Percentiles rank a stretch among this genome's conserved stretches.
Evolutionary conservation across 345 rosid species (phyloP).

Genomic region (Lepidium sativum): DNA sequence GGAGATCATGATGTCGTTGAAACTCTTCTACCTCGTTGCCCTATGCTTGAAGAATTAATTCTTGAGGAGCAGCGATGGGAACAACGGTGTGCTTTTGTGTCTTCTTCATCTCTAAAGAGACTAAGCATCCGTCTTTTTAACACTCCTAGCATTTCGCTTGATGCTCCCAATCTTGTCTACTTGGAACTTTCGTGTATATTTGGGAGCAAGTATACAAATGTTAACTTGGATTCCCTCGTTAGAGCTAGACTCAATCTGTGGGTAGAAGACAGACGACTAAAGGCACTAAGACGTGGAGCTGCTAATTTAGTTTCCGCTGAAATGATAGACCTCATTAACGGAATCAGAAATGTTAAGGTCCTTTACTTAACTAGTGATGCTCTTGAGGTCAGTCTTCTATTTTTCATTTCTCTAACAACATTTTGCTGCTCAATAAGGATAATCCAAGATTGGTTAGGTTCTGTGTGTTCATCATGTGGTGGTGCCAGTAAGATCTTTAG

Average conservation of each 20-base stretch:
- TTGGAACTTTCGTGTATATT: neutral
- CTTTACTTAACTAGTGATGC: neutral
- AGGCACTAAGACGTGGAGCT: neutral
- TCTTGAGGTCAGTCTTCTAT: neutral
- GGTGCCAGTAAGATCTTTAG: neutral
- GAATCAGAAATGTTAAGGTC: neutral
- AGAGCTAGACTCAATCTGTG: neutral
- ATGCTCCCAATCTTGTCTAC: conserved; percentile 7
- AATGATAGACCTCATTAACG: neutral
- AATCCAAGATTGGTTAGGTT: neutral
- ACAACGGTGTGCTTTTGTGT: neutral
- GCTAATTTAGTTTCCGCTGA: neutral
- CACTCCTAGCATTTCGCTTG: neutral
- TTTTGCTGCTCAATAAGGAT: neutral
- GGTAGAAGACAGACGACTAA: neutral
- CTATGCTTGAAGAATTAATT: neutral
- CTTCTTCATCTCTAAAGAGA: neutral
- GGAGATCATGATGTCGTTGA: neutral
- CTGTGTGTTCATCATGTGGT: too few relatives aligned
- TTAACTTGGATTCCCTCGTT: neutral
- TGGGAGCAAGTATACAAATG: neutral
- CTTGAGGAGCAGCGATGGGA: neutral
- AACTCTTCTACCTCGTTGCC: neutral
- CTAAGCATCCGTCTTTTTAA: neutral
- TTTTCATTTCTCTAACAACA: neutral